phyloP scores from a whole-genome alignment of 768 basidiomycete species.

The Agrocybe pediades region DNA sequence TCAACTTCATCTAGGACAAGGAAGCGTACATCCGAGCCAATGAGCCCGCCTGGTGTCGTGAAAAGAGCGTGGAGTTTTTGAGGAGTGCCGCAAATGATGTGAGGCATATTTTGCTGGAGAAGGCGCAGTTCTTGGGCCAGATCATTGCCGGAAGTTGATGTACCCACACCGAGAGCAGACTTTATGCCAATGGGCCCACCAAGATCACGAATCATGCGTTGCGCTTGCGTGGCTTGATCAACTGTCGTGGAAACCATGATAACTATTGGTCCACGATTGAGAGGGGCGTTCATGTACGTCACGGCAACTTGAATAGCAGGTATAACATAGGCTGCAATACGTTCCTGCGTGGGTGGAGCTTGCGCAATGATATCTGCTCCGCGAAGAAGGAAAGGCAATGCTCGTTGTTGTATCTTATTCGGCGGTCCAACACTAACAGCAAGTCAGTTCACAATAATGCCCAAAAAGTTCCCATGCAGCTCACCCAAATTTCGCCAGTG shows the following conservation, averaged over 20 bases:
- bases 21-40: constrained; percentile 86
- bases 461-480: constrained; percentile 26
- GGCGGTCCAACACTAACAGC: constrained; percentile 85
- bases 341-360: constrained; percentile 97
- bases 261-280: constrained; percentile 80
- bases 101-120: constrained; percentile 90
- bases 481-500: constrained; percentile 92
- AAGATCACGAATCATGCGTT: constrained; percentile 91
- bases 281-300: constrained; percentile 55
- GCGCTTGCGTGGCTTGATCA: constrained; percentile 97
- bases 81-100: constrained; percentile 95
- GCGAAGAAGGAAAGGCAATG: constrained; percentile 90
- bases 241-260: constrained; percentile 98
- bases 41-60: constrained; percentile 72
- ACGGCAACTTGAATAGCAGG: constrained; percentile 86
- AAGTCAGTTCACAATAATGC: constrained; percentile 1
- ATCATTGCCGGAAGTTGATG: constrained; percentile 62
- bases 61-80: constrained; percentile 95
- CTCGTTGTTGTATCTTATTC: constrained; percentile 98
- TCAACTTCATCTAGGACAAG: constrained; percentile 97
- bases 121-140: constrained; percentile 77
- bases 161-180: constrained; percentile 85
- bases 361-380: constrained; percentile 98
- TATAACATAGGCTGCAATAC: constrained; percentile 96
- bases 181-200: constrained; percentile 92